A percentile compares a stretch with the other conserved stretches of the same genome.
Evolutionary conservation across 176 grass and related monocot species (phyloP).

Genomic region (Carex scoparia): DNA sequence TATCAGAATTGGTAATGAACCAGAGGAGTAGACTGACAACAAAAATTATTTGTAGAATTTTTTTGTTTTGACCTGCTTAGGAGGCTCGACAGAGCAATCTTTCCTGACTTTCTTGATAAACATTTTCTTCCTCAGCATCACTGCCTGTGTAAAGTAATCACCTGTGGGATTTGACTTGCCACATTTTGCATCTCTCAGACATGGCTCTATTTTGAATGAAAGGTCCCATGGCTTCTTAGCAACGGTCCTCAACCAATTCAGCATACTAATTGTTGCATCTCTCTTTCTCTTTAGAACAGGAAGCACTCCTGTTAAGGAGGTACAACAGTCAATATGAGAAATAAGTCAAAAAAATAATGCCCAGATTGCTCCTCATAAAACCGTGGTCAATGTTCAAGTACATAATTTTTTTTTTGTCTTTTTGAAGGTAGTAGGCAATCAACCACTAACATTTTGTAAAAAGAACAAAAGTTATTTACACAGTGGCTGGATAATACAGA

Average conservation of each 20-base stretch:
- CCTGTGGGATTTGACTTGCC: constrained; percentile 1
- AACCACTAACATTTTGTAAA: not conserved
- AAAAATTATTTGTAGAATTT: not conserved
- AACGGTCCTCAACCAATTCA: constrained; percentile 8
- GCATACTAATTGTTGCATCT: not conserved
- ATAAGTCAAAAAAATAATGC: not conserved
- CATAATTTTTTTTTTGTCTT: not conserved
- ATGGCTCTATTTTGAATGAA: not conserved
- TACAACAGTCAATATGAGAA: not conserved
- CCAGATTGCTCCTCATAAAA: not conserved
- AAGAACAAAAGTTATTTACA: not conserved
- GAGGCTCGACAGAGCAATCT: not conserved
- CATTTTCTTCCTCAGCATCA: constrained; percentile 12
- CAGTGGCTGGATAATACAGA: not conserved
- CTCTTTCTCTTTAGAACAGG: constrained; percentile 8
- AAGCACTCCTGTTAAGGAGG: not conserved
- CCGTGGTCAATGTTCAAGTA: not conserved
- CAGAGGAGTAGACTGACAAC: not conserved
- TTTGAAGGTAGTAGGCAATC: not conserved
- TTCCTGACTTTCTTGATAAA: constrained; percentile 11
- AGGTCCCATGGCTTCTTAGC: constrained; percentile 7
- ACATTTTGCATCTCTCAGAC: constrained; percentile 6
- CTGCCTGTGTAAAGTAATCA: not conserved
- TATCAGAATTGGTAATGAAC: not conserved
- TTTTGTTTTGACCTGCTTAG: not conserved